These are phyloP conservation scores for Pythium apleroticum DNA, from an alignment of 352 stramenopile genomes.

Conservation along the genomic window DNA sequence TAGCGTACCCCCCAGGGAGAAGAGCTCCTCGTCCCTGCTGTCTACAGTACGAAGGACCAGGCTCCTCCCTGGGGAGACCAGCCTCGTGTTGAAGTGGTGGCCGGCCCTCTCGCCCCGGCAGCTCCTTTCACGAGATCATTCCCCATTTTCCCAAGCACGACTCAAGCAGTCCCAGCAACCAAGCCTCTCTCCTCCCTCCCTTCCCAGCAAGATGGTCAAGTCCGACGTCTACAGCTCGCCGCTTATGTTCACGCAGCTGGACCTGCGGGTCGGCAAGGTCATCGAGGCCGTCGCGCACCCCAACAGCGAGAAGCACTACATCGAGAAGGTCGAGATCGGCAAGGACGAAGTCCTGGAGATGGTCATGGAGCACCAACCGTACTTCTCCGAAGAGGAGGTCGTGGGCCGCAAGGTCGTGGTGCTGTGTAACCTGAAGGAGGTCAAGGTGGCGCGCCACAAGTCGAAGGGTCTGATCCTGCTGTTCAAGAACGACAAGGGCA, in stretches of 20 bases:
- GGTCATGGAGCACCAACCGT: constrained; percentile 76
- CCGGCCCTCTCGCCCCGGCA: not conserved
- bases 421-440: constrained; percentile 75
- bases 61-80: not conserved
- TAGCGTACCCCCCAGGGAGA: constrained; percentile 4
- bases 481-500: constrained; percentile 52
- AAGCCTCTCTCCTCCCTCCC: constrained; percentile 6
- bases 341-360: constrained; percentile 74
- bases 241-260: constrained; percentile 67
- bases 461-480: constrained; percentile 65
- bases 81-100: constrained; percentile 8
- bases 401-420: constrained; percentile 68
- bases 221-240: constrained; percentile 75
- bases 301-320: constrained; percentile 71
- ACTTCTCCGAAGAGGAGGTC: constrained; percentile 74
- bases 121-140: constrained; percentile 34
- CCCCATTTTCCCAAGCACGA: constrained; percentile 41
- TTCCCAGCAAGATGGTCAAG: constrained; percentile 59
- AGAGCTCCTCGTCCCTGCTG: not conserved
- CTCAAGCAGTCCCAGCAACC: constrained; percentile 33
- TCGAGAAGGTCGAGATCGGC: constrained; percentile 75
- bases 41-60: not conserved
- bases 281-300: constrained; percentile 64
- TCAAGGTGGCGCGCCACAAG: constrained; percentile 66
- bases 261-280: constrained; percentile 72